These are phyloP conservation scores for Torulaspora indica DNA, from an alignment of 805 yeast genomes.

Conservation along the genomic window DNA sequence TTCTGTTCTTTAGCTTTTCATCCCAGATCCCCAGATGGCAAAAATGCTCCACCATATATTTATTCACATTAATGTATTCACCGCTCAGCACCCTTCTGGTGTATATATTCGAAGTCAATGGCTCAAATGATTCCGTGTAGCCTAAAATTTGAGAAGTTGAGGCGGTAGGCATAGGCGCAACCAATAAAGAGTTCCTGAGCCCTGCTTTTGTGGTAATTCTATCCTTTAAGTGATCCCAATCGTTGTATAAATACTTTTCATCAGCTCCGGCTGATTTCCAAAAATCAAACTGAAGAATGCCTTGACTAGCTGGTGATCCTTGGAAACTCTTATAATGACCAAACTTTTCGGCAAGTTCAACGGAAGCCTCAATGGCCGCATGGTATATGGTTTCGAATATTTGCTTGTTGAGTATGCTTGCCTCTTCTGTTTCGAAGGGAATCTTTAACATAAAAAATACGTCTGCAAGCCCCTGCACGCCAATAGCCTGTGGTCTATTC, in stretches of 20 bases:
- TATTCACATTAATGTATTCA: constrained; percentile 86
- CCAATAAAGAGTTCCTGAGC: constrained; percentile 75
- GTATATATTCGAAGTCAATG: constrained; percentile 86
- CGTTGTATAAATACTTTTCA: constrained; percentile 53
- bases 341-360: constrained; percentile 62
- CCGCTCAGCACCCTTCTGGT: constrained; percentile 87
- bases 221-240: constrained; percentile 69
- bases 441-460: constrained; percentile 68
- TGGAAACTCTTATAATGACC: constrained; percentile 69
- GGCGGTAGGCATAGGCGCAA: constrained; percentile 98
- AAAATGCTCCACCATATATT: constrained; percentile 73
- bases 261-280: constrained; percentile 53
- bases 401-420: constrained; percentile 67
- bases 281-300: constrained; percentile 76
- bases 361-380: constrained; percentile 81
- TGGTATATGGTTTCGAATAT: constrained; percentile 95
- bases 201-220: constrained; percentile 57
- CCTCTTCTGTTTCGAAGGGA: constrained; percentile 86
- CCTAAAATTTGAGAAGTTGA: constrained; percentile 94
- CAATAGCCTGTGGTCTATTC: constrained; percentile 88
- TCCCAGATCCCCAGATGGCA: constrained; percentile 79
- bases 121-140: constrained; percentile 91
- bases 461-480: constrained; percentile 97
- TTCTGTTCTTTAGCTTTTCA: constrained; percentile 66
- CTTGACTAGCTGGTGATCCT: constrained; percentile 89